Percentiles rank a stretch among this genome's conserved stretches.
Evolutionary conservation across 176 grass and related monocot species (phyloP).

Genomic region (Oryza longistaminata): DNA sequence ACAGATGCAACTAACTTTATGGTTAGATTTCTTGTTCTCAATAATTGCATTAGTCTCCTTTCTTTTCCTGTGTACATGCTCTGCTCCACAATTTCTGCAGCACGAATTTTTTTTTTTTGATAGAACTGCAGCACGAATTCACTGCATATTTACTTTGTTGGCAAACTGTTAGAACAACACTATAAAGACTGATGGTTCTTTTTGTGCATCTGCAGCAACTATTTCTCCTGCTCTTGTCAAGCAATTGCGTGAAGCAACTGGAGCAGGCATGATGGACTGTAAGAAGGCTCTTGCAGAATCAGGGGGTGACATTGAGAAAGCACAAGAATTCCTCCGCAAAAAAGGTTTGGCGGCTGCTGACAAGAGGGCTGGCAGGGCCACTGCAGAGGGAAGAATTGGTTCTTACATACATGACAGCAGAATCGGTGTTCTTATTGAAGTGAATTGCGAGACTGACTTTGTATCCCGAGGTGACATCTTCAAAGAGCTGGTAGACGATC

Average conservation of each 20-base stretch:
- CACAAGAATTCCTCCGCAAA: constrained; percentile 70
- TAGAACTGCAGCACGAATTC: constrained; percentile 15
- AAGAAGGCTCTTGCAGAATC: constrained; percentile 94
- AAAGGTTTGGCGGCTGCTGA: constrained; percentile 94
- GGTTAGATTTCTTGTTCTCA: neutral
- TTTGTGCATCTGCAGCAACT: constrained; percentile 63
- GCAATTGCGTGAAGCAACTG: constrained; percentile 94
- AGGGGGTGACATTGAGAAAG: constrained; percentile 75
- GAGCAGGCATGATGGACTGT: constrained; percentile 99
- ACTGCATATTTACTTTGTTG: constrained; percentile 26
- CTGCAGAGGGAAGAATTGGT: constrained; percentile 89
- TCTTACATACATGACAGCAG: constrained; percentile 92
- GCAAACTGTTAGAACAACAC: constrained; percentile 27
- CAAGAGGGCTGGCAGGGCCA: constrained; percentile 86
- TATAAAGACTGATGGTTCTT: constrained; percentile 46
- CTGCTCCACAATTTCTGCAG: constrained; percentile 6
- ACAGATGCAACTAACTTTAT: neutral
- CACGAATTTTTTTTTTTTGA: too few species aligned
- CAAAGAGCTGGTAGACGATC: constrained; percentile 89
- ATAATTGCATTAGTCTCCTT: neutral
- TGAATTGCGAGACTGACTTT: constrained; percentile 99
- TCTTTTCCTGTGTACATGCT: neutral
- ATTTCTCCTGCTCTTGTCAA: constrained; percentile 89
- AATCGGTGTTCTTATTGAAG: constrained; percentile 89
- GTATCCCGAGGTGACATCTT: constrained; percentile 93